A percentile compares a stretch with the other conserved stretches of the same genome.
Evolutionary conservation across 345 rosid species (phyloP).

Genomic region (Populus tremula): DNA sequence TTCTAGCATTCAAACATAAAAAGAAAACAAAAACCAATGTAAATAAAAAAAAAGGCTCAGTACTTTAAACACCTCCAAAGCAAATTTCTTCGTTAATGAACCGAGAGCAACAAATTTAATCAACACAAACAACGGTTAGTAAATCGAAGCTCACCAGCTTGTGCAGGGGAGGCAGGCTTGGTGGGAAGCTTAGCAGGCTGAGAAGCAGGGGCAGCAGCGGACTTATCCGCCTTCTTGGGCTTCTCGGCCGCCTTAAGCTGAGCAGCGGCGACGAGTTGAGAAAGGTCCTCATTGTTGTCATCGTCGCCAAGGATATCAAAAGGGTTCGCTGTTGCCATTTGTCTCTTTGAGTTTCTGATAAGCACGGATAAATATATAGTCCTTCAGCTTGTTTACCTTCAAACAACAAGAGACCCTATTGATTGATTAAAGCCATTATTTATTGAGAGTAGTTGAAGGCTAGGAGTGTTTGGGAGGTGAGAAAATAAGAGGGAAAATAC

Average conservation of each 20-base stretch:
- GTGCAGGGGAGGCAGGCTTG: conserved; percentile 77
- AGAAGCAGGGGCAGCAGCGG: conserved; percentile 32
- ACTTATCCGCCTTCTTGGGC: background rate
- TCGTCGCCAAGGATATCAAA: conserved; percentile 79
- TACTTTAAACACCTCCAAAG: background rate
- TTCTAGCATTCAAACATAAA: background rate
- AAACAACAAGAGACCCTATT: conserved; percentile 32
- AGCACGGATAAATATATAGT: background rate
- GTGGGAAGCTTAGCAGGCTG: conserved; percentile 71
- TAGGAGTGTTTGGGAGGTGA: conserved; percentile 5
- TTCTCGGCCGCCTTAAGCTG: conserved; percentile 53
- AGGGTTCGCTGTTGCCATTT: conserved; percentile 87
- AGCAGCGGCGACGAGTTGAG: conserved; percentile 49
- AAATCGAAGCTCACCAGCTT: conserved; percentile 53
- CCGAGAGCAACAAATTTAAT: background rate
- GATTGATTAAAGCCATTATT: conserved; percentile 37
- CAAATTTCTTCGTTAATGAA: background rate
- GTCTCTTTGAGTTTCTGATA: background rate
- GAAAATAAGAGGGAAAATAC: conserved; percentile 2
- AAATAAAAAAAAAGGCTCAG: background rate
- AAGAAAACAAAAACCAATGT: background rate
- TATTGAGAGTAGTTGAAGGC: background rate
- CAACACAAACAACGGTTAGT: background rate
- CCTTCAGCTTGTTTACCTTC: background rate
- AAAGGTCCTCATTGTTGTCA: conserved; percentile 78